Base-by-base conservation (phyloP, 2,329 filamentous ascomycete genomes). In the Fusarium clavum region DNA sequence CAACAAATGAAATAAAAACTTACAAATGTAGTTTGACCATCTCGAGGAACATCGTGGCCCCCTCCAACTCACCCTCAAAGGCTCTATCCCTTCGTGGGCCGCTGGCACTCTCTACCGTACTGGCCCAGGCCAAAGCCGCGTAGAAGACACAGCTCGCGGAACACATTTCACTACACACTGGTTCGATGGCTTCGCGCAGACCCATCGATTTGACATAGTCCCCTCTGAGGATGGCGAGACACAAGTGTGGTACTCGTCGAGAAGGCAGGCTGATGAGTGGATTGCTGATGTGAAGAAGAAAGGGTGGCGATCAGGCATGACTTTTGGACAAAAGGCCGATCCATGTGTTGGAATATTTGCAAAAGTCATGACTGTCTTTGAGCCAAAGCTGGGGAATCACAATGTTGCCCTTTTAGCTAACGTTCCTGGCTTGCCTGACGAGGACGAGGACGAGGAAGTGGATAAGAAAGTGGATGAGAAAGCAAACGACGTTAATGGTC, bases 111-210 rank as follows among this genome's bases (percentile, higher is more conserved):
- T 96, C 1, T 95, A 91, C 78, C 87, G 93, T 25, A 94, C 91
- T 0, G 93, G 93, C 0, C 92, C 92, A 0, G 91, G 92, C 2
- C 84, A 87, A 29, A 88, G 86, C 77, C 85, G 86, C 40, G 80
- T 94, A 5, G 83, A 89, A n/a, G 77, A 81, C 45, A 89, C 88
- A 1, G 79, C 86, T 4, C 83, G 83, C 6, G 88, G 89, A n/a
- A 87, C 84, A 0, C 90, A 90, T 73, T 82, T 84, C 32, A 83
- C 90, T 14, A 87, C 85, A 2, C 92, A 96, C 77, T 96, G 93
- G 93, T 96, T 96, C 71, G 93, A 96, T 76, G 91, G 91, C 8
- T 89, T 94, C 62, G 86, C 88, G 5, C 87, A 92, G 58, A 84
- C 88, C 2, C 92, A 95, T 79, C 88, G 87, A 29, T 95, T 95